Conservation (phyloP, 1,284 basidiomycete species). For the Volvariella volvacea region DNA sequence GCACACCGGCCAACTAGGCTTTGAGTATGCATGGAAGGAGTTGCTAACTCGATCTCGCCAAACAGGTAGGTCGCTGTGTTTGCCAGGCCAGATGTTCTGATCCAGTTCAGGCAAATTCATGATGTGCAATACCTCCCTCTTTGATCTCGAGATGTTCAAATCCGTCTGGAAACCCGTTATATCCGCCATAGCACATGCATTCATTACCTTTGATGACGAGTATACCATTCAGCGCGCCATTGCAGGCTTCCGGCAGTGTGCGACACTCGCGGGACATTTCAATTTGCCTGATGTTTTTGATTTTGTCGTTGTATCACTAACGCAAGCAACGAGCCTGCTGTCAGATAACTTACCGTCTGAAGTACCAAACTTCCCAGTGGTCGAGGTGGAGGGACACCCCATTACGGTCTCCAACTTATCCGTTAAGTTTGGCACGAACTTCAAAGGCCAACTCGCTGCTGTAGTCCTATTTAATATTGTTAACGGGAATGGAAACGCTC, state of each 20-base stretch:
- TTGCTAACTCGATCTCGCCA: slow-evolving; percentile 78
- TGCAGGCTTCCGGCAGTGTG: slow-evolving; percentile 93
- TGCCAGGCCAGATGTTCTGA: slow-evolving; percentile 5
- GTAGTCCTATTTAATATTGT: slow-evolving; percentile 98
- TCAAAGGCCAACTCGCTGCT: slow-evolving; percentile 94
- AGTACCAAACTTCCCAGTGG: slow-evolving; percentile 80
- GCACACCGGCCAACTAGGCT: slow-evolving; percentile 93
- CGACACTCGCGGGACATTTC: slow-evolving; percentile 87
- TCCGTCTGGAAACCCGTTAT: slow-evolving; percentile 89
- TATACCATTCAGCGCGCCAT: slow-evolving; percentile 94
- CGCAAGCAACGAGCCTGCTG: slow-evolving; percentile 80
- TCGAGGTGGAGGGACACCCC: slow-evolving; percentile 89
- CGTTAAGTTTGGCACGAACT: slow-evolving; percentile 91
- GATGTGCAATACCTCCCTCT: slow-evolving; percentile 71
- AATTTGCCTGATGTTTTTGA: slow-evolving; percentile 94
- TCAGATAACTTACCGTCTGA: slow-evolving; percentile 68
- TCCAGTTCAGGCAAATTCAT: slow-evolving; percentile 60
- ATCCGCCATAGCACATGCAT: slow-evolving; percentile 86
- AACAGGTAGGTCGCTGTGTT: slow-evolving; percentile 47
- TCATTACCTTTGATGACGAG: slow-evolving; percentile 95
- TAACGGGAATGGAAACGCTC: slow-evolving; percentile 92
- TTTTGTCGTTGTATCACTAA: slow-evolving; percentile 89
- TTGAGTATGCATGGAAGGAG: slow-evolving; percentile 99
- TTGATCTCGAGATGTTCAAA: slow-evolving; percentile 93
- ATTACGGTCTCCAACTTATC: slow-evolving; percentile 91